These are phyloP conservation scores for Phytopythium mirpurense DNA, from an alignment of 352 stramenopile genomes.

Conservation along the genomic window DNA sequence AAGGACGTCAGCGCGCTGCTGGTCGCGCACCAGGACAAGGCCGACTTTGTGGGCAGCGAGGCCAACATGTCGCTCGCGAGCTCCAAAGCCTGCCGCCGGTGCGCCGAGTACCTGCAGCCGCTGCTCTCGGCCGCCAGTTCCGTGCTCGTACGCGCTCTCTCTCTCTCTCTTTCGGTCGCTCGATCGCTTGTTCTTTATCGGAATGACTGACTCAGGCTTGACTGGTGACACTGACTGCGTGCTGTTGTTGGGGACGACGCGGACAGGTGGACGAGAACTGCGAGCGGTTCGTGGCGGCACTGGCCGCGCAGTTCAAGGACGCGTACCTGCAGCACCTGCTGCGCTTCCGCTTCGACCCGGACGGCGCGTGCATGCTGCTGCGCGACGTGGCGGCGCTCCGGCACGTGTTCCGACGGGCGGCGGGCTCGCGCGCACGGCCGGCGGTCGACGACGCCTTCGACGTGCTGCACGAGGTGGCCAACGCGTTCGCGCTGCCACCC, in stretches of 20 bases:
- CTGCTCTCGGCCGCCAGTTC: slow-evolving; percentile 41
- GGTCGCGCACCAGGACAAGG: slow-evolving; percentile 55
- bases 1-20: slow-evolving; percentile 52
- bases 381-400: slow-evolving; percentile 73
- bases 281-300: slow-evolving; percentile 47
- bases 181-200: too few relatives aligned
- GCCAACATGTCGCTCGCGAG: slow-evolving; percentile 67
- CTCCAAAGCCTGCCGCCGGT: slow-evolving; percentile 63
- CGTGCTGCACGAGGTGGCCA: slow-evolving; percentile 75
- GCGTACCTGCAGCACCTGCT: slow-evolving; percentile 69
- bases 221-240: neutral
- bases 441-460: slow-evolving; percentile 69
- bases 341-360: slow-evolving; percentile 75
- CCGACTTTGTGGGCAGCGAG: slow-evolving; percentile 71
- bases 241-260: neutral
- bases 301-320: slow-evolving; percentile 63
- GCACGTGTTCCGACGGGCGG: slow-evolving; percentile 50
- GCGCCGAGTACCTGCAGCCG: slow-evolving; percentile 65
- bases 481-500: slow-evolving; percentile 70
- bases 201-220: too few relatives aligned
- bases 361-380: slow-evolving; percentile 77
- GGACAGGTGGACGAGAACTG: slow-evolving; percentile 56
- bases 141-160: slow-evolving; percentile 39
- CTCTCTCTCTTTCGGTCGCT: neutral
- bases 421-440: slow-evolving; percentile 6